Percentiles rank a stretch among this genome's conserved stretches.
Conservation (phyloP, 108 stramenopile species). For the Parietichytrium sp. region DNA sequence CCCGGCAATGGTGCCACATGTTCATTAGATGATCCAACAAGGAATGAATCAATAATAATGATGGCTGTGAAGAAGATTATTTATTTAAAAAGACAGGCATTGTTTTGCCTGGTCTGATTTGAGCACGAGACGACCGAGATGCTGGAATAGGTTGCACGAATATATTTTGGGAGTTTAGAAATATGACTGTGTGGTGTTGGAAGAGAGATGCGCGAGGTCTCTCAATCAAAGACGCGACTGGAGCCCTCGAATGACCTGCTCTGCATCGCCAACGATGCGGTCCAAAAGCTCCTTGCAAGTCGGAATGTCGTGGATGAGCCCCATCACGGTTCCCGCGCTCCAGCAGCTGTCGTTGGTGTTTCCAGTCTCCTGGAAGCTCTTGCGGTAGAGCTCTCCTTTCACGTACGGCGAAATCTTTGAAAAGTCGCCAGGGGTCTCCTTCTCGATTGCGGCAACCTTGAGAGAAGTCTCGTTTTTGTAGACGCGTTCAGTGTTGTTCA, state of each 20-base stretch:
- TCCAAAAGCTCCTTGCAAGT: conserved; percentile 53
- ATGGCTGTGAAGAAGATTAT: no score
- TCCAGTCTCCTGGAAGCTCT: conserved; percentile 48
- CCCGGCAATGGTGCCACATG: no score
- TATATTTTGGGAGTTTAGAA: no score
- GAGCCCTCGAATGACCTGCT: conserved; percentile 46
- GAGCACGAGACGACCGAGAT: no score
- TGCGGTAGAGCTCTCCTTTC: conserved; percentile 52
- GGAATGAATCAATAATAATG: no score
- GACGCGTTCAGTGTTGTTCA: conserved; percentile 57
- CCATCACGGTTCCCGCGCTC: conserved; percentile 53
- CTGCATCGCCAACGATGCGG: conserved; percentile 50
- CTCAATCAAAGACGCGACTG: no score
- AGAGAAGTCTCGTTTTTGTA: conserved; percentile 51
- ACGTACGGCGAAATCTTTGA: conserved; percentile 43
- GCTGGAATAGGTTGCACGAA: no score
- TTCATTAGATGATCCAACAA: no score
- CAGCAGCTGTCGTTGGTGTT: conserved; percentile 53
- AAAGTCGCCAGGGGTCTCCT: conserved; percentile 48
- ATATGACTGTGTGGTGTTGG: no score
- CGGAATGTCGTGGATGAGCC: conserved; percentile 51
- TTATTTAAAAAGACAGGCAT: no score
- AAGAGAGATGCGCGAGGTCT: no score
- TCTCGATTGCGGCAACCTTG: conserved; percentile 55
- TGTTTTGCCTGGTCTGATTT: no score